Base-by-base conservation (phyloP, 2,329 filamentous ascomycete genomes). In the Ilyonectria robusta region DNA sequence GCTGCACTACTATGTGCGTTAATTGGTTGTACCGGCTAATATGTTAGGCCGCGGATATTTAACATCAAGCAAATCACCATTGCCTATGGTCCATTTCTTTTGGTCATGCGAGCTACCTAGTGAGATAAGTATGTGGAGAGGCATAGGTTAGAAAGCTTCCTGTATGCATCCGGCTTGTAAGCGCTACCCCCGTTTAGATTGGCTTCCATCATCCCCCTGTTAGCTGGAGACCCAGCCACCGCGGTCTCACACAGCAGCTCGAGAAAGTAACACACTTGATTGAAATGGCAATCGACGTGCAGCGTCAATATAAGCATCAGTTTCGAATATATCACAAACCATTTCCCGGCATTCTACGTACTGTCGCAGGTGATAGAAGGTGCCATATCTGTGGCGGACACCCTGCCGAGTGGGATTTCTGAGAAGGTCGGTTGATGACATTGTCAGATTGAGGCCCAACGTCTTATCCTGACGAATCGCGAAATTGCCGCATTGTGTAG, bases 401-500 rank as follows among this genome's bases (percentile, higher is more conserved):
- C 40, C 40, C 40, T 8, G 40, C 15, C 15, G 2, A 42, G 40
- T 42, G 17, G 17, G 40, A 42, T n/a, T 42, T 42, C 40, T 42
- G 40, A 19, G 40, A 42, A 42, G 40, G 40, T 42, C 4, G 40
- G 40, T 42, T 19, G 40, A 42, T 42, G 1, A 42, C 23, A 51
- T 51, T 51, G 5, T 51, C 26, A 17, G 29, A 31, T 31, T 51
- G 48, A 51, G 48, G 48, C 48, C 48, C 26, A 26, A 51, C 1
- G 15, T 51, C 48, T 51, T 1, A 51, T 51, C 48, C n/a, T 51
- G 48, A 31, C 48, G 17, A 51, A 51, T 51, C 17, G 13, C 48
- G 26, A 51, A 51, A 51, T 51, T 51, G 13, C 26, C 48, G 48
- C 48, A 51, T 26, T 26, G 48, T 31, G 26, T 19, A 33, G 48